phyloP scores from a whole-genome alignment of 2,329 filamentous ascomycete genomes.

The Ophidiomyces ophidiicola region DNA sequence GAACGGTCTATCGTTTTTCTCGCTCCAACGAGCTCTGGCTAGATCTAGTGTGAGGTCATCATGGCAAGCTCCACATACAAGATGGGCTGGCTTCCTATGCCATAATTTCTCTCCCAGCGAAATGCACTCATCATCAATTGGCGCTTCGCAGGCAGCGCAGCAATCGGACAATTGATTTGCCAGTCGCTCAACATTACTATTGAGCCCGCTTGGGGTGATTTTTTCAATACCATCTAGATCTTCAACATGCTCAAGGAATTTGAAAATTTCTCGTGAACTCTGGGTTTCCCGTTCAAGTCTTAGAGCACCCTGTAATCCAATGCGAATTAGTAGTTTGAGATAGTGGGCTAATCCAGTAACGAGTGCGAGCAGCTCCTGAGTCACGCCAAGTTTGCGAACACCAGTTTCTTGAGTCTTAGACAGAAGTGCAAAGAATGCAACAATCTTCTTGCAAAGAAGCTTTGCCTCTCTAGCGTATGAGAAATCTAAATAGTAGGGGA shows the following conservation, averaged over 20 bases:
- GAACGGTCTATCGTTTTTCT: slow-evolving; percentile 54
- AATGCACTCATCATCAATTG: slow-evolving; percentile 89
- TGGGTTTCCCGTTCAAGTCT: slow-evolving; percentile 77
- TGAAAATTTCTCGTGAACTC: slow-evolving; percentile 61
- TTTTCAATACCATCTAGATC: slow-evolving; percentile 70
- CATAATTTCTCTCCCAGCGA: slow-evolving; percentile 63
- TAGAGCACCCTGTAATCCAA: slow-evolving; percentile 85
- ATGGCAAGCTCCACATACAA: slow-evolving; percentile 57
- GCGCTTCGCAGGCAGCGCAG: slow-evolving; percentile 66
- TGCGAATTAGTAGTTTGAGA: slow-evolving; percentile 90
- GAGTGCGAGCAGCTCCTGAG: slow-evolving; percentile 91
- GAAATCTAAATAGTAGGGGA: slow-evolving; percentile 47
- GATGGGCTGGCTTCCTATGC: slow-evolving; percentile 60
- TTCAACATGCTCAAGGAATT: slow-evolving; percentile 71
- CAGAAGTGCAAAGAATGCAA: slow-evolving; percentile 89
- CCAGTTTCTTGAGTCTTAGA: slow-evolving; percentile 89
- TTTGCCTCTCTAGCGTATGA: slow-evolving; percentile 95
- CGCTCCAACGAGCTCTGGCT: slow-evolving; percentile 58
- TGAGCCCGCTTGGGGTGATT: slow-evolving; percentile 54
- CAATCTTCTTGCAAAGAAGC: slow-evolving; percentile 97
- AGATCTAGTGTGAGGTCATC: slow-evolving; percentile 58
- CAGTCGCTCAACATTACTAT: slow-evolving; percentile 51
- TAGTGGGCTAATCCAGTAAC: slow-evolving; percentile 96
- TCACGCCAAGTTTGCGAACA: slow-evolving; percentile 84
- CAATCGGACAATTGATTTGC: slow-evolving; percentile 72